Conservation (phyloP, 2,329 filamentous ascomycete species). For the Fusarium goolgardi region DNA sequence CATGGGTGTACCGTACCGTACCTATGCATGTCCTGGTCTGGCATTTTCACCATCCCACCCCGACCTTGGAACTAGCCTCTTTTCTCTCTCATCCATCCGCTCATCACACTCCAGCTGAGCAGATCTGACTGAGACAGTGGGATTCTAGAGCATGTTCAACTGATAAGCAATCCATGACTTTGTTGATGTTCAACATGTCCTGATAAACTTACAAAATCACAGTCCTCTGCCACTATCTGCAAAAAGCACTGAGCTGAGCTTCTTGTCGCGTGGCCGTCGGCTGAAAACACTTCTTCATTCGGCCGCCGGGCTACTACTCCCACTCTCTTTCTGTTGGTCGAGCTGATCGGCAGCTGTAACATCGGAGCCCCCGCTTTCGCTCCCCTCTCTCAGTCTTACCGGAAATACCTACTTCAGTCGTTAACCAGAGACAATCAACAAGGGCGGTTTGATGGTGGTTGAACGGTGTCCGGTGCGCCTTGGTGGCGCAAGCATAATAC, state of each 20-base stretch:
- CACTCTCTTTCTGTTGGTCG: constrained; percentile 19
- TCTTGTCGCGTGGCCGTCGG: constrained; percentile 21
- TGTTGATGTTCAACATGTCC: neutral
- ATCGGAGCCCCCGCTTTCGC: constrained; percentile 38
- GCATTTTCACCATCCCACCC: constrained; percentile 34
- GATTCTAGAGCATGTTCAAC: constrained; percentile 11
- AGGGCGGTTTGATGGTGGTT: constrained; percentile 33
- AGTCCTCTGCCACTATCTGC: neutral
- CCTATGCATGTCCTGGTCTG: constrained; percentile 24
- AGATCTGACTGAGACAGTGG: constrained; percentile 17
- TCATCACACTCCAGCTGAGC: constrained; percentile 28
- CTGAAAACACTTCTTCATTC: neutral
- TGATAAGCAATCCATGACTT: constrained; percentile 32
- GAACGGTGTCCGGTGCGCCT: constrained; percentile 15
- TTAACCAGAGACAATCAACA: constrained; percentile 18
- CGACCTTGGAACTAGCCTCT: constrained; percentile 32
- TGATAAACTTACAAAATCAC: constrained; percentile 2
- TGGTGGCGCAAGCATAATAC: constrained; percentile 37
- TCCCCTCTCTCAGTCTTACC: constrained; percentile 25
- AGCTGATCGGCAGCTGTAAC: constrained; percentile 35
- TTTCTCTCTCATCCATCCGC: constrained; percentile 21
- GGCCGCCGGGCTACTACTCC: constrained; percentile 23
- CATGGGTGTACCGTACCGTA: constrained; percentile 20
- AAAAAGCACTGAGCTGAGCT: neutral
- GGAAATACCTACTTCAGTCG: constrained; percentile 33